A percentile compares a stretch with the other conserved stretches of the same genome.
Conservation (phyloP, 1,139 yeast genomes). For the Dujonia santamariae region DNA sequence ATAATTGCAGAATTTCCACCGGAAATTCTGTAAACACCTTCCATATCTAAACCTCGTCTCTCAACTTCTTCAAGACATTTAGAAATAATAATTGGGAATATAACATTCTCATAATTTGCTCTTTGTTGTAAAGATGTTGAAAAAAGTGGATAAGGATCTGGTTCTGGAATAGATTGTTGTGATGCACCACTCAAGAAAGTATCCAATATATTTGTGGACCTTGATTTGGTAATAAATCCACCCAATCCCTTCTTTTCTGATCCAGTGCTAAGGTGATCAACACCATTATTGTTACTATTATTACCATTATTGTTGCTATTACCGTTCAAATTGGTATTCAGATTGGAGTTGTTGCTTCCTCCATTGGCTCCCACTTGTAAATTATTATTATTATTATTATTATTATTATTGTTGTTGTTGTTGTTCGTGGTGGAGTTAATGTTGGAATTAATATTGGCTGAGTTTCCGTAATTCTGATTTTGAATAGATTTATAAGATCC, state of each 20-base stretch:
- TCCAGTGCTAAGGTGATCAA: background rate
- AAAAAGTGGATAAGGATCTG: constrained; percentile 31
- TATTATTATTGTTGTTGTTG: constrained; percentile 7
- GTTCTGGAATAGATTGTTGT: constrained; percentile 8
- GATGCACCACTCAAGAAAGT: constrained; percentile 25
- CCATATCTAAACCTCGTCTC: constrained; percentile 63
- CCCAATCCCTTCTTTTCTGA: constrained; percentile 11
- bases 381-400: constrained; percentile 1
- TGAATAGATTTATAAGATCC: no score
- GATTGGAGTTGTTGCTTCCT: constrained; percentile 4
- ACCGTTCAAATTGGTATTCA: background rate
- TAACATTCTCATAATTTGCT: constrained; percentile 55
- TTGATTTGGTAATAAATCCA: constrained; percentile 36
- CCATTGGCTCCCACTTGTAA: no score
- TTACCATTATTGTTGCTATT: background rate
- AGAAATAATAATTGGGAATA: constrained; percentile 68
- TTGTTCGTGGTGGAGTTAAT: constrained; percentile 6
- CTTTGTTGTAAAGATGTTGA: constrained; percentile 55
- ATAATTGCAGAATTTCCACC: constrained; percentile 83
- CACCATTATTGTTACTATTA: constrained; percentile 1
- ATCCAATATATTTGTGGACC: constrained; percentile 48
- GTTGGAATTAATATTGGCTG: constrained; percentile 6
- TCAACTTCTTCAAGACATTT: constrained; percentile 82
- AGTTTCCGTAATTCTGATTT: no score
- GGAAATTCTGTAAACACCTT: constrained; percentile 88